Evolutionary conservation across 2,329 filamentous ascomycete species (phyloP).

Genomic region (Exutisphaerella laricina): DNA sequence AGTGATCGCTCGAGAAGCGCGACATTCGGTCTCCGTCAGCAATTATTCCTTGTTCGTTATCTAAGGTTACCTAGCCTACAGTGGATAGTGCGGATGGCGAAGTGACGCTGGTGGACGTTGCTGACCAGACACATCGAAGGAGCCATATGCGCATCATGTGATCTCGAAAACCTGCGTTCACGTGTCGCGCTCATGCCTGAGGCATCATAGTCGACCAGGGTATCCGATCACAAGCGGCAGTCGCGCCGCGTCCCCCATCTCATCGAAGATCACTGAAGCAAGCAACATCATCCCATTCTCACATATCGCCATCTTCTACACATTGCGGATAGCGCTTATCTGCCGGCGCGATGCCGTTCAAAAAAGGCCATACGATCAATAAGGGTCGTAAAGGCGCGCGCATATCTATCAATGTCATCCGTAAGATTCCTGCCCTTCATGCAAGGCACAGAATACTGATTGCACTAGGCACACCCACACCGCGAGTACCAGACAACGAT

Average conservation of each 20-base stretch:
- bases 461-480: constrained; percentile 24
- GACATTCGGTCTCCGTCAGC: too few species aligned
- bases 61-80: too few species aligned
- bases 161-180: background rate
- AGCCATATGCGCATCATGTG: too few species aligned
- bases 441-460: constrained; percentile 3
- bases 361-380: constrained; percentile 23
- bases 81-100: too few species aligned
- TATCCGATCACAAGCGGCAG: background rate
- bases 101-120: too few species aligned
- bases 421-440: constrained; percentile 11
- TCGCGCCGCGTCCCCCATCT: background rate
- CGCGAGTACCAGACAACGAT: constrained; percentile 20
- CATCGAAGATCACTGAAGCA: background rate
- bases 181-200: background rate
- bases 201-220: background rate
- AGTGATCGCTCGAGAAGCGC: too few species aligned
- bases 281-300: background rate
- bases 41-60: too few species aligned
- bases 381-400: constrained; percentile 24
- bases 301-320: too few species aligned
- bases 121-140: too few species aligned
- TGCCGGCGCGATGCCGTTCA: constrained; percentile 24
- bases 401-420: constrained; percentile 16
- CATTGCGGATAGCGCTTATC: background rate